Evolutionary conservation across 1,284 basidiomycete species (phyloP).

Genomic region (Cutaneotrichosporon spelunceum): DNA sequence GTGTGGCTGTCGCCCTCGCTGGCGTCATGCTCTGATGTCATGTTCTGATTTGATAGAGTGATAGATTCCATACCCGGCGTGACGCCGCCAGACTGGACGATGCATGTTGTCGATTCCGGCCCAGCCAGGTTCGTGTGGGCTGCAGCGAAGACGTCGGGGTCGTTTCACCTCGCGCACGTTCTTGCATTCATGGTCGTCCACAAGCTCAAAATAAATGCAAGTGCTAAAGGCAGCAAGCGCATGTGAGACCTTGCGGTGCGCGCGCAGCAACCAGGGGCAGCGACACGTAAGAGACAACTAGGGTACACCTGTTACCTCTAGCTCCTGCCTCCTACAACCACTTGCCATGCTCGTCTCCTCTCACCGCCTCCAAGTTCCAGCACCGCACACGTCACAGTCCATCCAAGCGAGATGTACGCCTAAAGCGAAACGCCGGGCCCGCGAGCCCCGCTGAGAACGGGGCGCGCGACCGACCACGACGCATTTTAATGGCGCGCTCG

Average conservation of each 20-base stretch:
- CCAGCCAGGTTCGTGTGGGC: not conserved
- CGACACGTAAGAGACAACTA: too few species aligned
- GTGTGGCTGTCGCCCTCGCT: not conserved
- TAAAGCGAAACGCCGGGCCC: slow-evolving; percentile 46
- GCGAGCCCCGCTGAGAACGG: slow-evolving; percentile 14
- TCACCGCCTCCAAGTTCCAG: not conserved
- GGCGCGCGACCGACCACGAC: slow-evolving; percentile 21
- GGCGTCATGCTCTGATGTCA: slow-evolving; percentile 7
- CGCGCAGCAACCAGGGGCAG: too few species aligned
- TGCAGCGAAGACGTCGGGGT: too few species aligned
- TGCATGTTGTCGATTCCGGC: not conserved
- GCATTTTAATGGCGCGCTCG: slow-evolving; percentile 42
- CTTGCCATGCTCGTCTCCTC: not conserved
- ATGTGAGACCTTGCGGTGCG: too few species aligned
- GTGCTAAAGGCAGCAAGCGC: not conserved
- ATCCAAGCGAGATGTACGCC: slow-evolving; percentile 32
- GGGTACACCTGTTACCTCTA: too few species aligned
- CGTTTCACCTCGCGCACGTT: too few species aligned
- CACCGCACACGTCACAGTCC: too few species aligned
- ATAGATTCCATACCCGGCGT: not conserved
- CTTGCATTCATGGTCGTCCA: too few species aligned
- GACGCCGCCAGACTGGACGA: not conserved
- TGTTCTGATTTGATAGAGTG: slow-evolving; percentile 6
- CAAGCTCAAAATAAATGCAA: not conserved
- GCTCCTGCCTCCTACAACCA: not conserved